Conservation (phyloP, 345 rosid species). For the Anastatica hierochuntica region DNA sequence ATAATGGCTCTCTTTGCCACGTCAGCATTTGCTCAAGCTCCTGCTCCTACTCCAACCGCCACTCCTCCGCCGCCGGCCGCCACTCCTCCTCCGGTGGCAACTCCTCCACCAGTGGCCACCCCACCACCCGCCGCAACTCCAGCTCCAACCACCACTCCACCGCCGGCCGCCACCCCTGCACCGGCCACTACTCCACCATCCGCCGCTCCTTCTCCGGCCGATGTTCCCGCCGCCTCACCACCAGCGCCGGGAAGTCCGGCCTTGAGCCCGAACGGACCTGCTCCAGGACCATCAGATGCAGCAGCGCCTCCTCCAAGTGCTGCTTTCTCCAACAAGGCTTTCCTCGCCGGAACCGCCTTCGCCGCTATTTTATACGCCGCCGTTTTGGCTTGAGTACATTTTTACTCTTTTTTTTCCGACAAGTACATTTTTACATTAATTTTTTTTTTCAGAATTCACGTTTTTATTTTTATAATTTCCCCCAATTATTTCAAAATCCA, state of each 20-base stretch:
- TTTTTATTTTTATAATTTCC: no score
- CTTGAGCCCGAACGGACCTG: conserved; percentile 8
- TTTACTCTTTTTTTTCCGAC: no score
- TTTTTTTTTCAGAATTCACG: no score
- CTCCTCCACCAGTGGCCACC: not conserved
- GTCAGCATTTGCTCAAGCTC: conserved; percentile 21
- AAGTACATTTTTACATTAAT: no score
- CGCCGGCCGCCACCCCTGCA: conserved; percentile 21
- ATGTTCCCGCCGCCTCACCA: conserved; percentile 23
- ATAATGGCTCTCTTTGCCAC: conserved; percentile 21
- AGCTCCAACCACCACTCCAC: conserved; percentile 19
- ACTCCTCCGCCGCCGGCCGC: conserved; percentile 10
- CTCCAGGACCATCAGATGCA: conserved; percentile 22
- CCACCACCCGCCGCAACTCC: conserved; percentile 20
- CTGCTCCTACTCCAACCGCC: conserved; percentile 22
- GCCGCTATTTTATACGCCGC: conserved; percentile 43
- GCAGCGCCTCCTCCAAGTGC: conserved; percentile 10
- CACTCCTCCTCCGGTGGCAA: conserved; percentile 7
- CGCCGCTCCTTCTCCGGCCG: conserved; percentile 20
- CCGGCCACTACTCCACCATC: conserved; percentile 16
- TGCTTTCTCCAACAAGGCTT: conserved; percentile 26
- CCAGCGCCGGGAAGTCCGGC: conserved; percentile 19
- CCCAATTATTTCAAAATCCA: no score
- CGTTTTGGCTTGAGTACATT: conserved; percentile 27
- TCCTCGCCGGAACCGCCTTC: conserved; percentile 40